Conservation (phyloP, 768 basidiomycete genomes). For the Leccinellum albellum region DNA sequence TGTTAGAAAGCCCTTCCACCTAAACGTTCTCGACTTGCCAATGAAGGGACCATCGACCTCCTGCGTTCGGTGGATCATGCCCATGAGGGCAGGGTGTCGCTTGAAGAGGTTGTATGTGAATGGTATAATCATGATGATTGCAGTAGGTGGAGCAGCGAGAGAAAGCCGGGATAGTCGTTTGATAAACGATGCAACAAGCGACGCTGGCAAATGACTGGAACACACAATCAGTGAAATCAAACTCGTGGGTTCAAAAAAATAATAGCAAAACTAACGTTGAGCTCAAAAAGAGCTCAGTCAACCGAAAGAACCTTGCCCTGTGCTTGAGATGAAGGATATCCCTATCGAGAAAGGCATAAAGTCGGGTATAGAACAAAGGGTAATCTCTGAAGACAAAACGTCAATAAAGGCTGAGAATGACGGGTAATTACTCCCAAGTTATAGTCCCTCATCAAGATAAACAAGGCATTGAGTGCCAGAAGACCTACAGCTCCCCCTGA, state of each 20-base stretch:
- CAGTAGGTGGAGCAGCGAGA: constrained; percentile 82
- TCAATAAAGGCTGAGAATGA: constrained; percentile 1
- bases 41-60: constrained; percentile 31
- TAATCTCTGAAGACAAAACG: constrained; percentile 65
- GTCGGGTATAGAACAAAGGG: constrained; percentile 88
- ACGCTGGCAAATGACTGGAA: constrained; percentile 77
- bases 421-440: constrained; percentile 65
- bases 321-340: constrained; percentile 89
- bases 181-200: constrained; percentile 91
- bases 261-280: constrained; percentile 67
- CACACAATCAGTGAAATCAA: constrained; percentile 1
- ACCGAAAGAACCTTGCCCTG: constrained; percentile 90
- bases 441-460: constrained; percentile 86
- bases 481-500: constrained; percentile 82
- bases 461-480: constrained; percentile 87
- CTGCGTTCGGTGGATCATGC: constrained; percentile 76
- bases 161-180: constrained; percentile 87
- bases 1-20: constrained; percentile 1
- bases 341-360: constrained; percentile 86
- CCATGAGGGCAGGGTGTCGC: constrained; percentile 86
- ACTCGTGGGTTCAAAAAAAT: background rate
- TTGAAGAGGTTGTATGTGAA: constrained; percentile 95
- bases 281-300: constrained; percentile 85
- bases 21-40: constrained; percentile 28
- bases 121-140: constrained; percentile 85